These are phyloP conservation scores for Spathaspora sp. DNA, from an alignment of 805 yeast genomes.

Conservation along the genomic window DNA sequence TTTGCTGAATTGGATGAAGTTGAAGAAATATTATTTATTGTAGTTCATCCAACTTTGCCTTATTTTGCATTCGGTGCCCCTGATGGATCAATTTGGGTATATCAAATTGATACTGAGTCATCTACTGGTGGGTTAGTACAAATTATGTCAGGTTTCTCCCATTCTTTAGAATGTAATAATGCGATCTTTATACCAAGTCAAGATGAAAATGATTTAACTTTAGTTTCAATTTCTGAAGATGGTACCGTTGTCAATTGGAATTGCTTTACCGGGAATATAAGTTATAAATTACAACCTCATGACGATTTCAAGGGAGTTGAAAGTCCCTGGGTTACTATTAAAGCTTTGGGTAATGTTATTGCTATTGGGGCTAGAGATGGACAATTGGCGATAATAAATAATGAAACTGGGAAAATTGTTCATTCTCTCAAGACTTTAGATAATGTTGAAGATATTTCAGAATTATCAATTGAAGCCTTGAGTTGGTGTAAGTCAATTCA, in stretches of 20 bases:
- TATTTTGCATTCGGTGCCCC: conserved; percentile 88
- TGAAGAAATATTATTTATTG: conserved; percentile 85
- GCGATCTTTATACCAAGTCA: conserved; percentile 64
- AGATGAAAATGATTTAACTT: conserved; percentile 54
- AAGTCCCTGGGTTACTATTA: conserved; percentile 86
- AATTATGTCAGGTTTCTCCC: conserved; percentile 76
- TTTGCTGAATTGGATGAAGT: conserved; percentile 76
- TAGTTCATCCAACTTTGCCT: conserved; percentile 72
- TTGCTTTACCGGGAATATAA: conserved; percentile 68
- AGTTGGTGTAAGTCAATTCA: conserved; percentile 67
- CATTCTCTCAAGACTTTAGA: conserved; percentile 65
- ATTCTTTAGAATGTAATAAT: conserved; percentile 73
- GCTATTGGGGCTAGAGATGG: conserved; percentile 92
- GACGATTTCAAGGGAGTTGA: conserved; percentile 67
- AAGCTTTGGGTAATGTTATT: conserved; percentile 48
- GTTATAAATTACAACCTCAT: conserved; percentile 59
- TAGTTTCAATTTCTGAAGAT: conserved; percentile 81
- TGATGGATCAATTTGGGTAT: conserved; percentile 95
- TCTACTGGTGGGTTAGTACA: conserved; percentile 48
- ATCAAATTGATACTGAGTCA: conserved; percentile 55
- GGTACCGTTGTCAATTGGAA: conserved; percentile 88
- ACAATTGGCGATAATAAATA: conserved; percentile 71
- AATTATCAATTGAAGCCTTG: conserved; percentile 54
- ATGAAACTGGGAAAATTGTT: conserved; percentile 68
- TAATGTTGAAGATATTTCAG: conserved; percentile 41